Conservation (phyloP, 768 basidiomycete species). For the Phaeotremella skinneri region DNA sequence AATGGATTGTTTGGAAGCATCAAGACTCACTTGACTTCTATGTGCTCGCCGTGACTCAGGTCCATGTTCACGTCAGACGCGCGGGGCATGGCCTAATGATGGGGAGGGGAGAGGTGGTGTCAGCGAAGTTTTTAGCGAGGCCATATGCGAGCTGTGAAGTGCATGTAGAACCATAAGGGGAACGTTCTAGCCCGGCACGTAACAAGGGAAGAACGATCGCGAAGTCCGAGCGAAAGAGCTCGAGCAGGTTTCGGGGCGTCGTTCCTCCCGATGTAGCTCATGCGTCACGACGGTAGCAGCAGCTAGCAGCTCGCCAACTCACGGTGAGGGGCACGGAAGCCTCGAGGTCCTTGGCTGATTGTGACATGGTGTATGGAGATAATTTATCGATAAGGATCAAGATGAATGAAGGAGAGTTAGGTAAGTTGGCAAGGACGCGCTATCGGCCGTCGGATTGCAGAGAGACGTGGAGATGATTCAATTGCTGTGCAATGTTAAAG, state of each 20-base stretch:
- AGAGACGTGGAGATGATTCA: too few species aligned
- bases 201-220: background rate
- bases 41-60: slow-evolving; percentile 34
- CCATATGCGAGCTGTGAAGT: background rate
- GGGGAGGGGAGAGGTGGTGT: background rate
- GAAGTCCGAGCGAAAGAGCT: too few species aligned
- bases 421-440: background rate
- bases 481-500: too few species aligned
- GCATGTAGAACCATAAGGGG: background rate
- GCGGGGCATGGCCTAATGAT: slow-evolving; percentile 41
- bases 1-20: background rate
- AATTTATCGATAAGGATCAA: background rate
- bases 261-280: background rate
- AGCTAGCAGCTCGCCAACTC: slow-evolving; percentile 6
- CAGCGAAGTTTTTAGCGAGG: background rate
- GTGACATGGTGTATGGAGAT: slow-evolving; percentile 15
- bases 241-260: too few species aligned
- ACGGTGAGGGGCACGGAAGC: slow-evolving; percentile 42
- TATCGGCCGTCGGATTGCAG: background rate
- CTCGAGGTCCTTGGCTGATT: slow-evolving; percentile 35
- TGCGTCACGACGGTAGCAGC: background rate
- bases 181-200: background rate
- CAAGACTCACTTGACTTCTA: slow-evolving; percentile 45
- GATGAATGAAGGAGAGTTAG: background rate
- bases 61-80: slow-evolving; percentile 42